A percentile compares a stretch with the other conserved stretches of the same genome.
These are phyloP conservation scores for Microthyrium microscopicum DNA, from an alignment of 2,329 filamentous ascomycete species.

Conservation along the genomic window DNA sequence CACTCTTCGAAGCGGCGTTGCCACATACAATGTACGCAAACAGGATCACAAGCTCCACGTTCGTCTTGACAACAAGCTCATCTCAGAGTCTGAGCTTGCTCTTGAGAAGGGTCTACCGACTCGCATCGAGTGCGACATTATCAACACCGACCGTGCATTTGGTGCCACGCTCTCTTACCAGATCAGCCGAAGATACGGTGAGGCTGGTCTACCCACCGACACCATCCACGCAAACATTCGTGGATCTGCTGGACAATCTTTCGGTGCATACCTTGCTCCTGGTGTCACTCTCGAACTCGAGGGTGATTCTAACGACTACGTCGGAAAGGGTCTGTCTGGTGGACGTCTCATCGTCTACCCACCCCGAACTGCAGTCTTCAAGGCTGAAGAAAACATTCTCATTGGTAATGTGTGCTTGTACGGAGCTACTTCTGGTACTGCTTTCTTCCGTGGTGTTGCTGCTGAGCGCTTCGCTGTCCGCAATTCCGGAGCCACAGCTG, in stretches of 20 bases:
- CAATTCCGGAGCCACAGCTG: constrained; percentile 90
- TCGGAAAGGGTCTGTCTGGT: constrained; percentile 88
- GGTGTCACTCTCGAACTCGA: constrained; percentile 91
- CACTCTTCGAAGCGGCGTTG: constrained; percentile 81
- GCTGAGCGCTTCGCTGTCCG: constrained; percentile 93
- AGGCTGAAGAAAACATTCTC: constrained; percentile 88
- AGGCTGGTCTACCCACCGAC: constrained; percentile 75
- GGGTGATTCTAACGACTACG: constrained; percentile 91
- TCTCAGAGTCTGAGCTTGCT: constrained; percentile 85
- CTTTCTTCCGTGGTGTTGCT: constrained; percentile 93
- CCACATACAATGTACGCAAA: constrained; percentile 94
- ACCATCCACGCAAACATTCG: constrained; percentile 94
- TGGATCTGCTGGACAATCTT: constrained; percentile 90
- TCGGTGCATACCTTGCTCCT: constrained; percentile 83
- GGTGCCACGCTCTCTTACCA: constrained; percentile 92
- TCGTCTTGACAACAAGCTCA: constrained; percentile 90
- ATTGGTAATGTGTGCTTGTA: constrained; percentile 93
- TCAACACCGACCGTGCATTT: constrained; percentile 90
- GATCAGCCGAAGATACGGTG: constrained; percentile 81
- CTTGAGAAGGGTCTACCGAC: constrained; percentile 88
- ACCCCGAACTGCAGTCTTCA: constrained; percentile 76
- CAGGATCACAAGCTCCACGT: constrained; percentile 90
- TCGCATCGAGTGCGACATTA: constrained; percentile 85
- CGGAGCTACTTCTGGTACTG: constrained; percentile 76
- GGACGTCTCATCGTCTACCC: constrained; percentile 89